Evolutionary conservation across 495 filamentous ascomycete species (phyloP).

Genomic region (Aspergillus affinis): DNA sequence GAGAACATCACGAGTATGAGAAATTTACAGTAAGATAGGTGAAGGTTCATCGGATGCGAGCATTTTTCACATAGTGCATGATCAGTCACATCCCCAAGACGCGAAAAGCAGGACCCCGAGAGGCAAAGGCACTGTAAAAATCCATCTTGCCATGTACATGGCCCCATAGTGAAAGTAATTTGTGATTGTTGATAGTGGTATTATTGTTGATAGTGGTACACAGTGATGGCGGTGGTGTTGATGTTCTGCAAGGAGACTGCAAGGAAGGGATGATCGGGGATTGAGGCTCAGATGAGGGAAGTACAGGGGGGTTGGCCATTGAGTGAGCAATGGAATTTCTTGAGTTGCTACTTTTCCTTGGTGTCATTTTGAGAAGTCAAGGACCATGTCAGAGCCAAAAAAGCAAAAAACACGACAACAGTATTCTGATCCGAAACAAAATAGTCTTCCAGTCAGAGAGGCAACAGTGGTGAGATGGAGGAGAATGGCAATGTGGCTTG

Average conservation of each 20-base stretch:
- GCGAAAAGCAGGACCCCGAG: constrained; percentile 1
- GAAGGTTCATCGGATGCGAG: constrained; percentile 5
- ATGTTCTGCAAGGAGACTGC: constrained; percentile 1
- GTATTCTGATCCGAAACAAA: background rate
- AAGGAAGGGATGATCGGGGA: constrained; percentile 4
- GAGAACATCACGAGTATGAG: constrained; percentile 2
- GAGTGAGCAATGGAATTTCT: background rate
- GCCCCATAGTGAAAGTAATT: constrained; percentile 3
- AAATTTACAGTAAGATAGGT: background rate
- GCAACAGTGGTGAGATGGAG: constrained; percentile 1
- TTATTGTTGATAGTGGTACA: constrained; percentile 2
- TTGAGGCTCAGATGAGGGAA: background rate
- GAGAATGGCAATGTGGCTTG: background rate
- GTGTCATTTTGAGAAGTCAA: constrained; percentile 4
- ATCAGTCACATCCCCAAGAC: background rate
- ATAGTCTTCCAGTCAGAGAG: background rate
- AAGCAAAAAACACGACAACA: background rate
- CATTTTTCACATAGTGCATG: constrained; percentile 1
- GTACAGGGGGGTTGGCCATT: background rate
- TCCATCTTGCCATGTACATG: constrained; percentile 2
- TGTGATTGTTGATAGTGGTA: constrained; percentile 5
- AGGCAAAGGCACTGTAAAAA: background rate
- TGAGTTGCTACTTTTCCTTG: background rate
- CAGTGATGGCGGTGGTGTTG: constrained; percentile 1
- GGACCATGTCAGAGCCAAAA: background rate